Conservation (phyloP, 2,329 filamentous ascomycete genomes). For the Aureobasidium sp. region DNA sequence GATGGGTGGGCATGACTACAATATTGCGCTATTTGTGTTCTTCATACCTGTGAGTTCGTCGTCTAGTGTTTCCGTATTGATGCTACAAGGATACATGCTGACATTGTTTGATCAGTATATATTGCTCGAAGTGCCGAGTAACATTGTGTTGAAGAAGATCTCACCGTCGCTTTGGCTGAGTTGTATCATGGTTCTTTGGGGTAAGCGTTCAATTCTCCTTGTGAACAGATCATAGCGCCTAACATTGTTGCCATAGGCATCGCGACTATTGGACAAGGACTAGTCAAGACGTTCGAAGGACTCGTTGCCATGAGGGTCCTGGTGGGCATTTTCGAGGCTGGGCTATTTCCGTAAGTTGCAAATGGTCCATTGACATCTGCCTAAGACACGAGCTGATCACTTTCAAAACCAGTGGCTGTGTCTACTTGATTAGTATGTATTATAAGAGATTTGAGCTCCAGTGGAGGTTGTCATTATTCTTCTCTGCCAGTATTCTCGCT, state of each 20-base stretch:
- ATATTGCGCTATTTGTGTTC: constrained; percentile 33
- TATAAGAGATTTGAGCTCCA: constrained; percentile 39
- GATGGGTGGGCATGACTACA: constrained; percentile 32
- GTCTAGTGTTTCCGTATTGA: too few species aligned
- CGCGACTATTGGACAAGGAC: constrained; percentile 30
- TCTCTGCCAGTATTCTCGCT: constrained; percentile 28
- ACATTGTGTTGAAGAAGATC: constrained; percentile 30
- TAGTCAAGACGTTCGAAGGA: constrained; percentile 26
- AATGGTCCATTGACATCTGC: constrained; percentile 28
- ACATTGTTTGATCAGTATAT: constrained; percentile 17
- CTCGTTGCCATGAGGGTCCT: constrained; percentile 29
- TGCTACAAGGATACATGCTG: background rate
- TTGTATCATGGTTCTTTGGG: constrained; percentile 34
- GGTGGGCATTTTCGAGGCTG: constrained; percentile 33
- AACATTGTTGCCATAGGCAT: constrained; percentile 21
- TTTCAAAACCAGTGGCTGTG: constrained; percentile 18
- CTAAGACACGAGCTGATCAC: constrained; percentile 17
- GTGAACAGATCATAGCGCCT: background rate
- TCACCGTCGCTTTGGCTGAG: constrained; percentile 29
- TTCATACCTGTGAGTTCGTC: constrained; percentile 21
- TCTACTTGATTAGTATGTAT: constrained; percentile 29
- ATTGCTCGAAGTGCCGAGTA: constrained; percentile 27
- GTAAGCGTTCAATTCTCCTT: background rate
- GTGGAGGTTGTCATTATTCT: constrained; percentile 6
- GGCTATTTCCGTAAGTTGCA: constrained; percentile 29